These are phyloP conservation scores for Malbranchea cinnamomea DNA, from an alignment of 2,329 filamentous ascomycete genomes.

Conservation along the genomic window DNA sequence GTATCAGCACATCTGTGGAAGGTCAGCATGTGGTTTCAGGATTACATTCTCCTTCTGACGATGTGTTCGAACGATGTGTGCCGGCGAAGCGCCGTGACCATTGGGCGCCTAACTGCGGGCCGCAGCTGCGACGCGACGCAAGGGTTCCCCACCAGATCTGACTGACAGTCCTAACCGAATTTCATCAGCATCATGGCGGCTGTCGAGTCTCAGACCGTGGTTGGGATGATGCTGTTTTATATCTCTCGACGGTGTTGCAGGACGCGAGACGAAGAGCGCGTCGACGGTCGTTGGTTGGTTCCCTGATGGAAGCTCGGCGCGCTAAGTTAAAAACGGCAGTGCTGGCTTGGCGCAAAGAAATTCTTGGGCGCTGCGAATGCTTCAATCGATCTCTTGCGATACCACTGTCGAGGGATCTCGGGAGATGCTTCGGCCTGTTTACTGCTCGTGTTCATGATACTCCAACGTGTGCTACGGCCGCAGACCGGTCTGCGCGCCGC, in stretches of 20 bases:
- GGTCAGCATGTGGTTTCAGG: too few species aligned
- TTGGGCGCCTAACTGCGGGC: too few species aligned
- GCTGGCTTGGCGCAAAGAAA: conserved; percentile 4
- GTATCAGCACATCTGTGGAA: too few species aligned
- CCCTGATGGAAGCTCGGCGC: neutral
- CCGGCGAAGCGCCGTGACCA: too few species aligned
- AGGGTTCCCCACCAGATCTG: too few species aligned
- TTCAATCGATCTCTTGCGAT: too few species aligned
- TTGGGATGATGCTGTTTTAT: conserved; percentile 4
- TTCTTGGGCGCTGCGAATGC: conserved; percentile 4
- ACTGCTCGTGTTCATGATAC: conserved; percentile 21
- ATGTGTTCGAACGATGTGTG: too few species aligned
- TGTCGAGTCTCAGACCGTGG: conserved; percentile 4
- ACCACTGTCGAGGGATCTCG: too few species aligned
- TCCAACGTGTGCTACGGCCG: conserved; percentile 29
- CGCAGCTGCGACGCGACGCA: too few species aligned
- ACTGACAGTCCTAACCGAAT: too few species aligned
- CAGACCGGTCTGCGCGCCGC: conserved; percentile 28
- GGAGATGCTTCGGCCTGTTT: conserved; percentile 11
- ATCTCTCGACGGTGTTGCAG: conserved; percentile 3
- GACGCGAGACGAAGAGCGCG: neutral
- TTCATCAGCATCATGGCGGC: conserved; percentile 2
- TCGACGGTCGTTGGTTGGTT: conserved; percentile 3
- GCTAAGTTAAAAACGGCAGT: conserved; percentile 1
- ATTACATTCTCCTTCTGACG: too few species aligned